phyloP scores from a whole-genome alignment of 768 basidiomycete genomes.

The Boletus barrowsii region DNA sequence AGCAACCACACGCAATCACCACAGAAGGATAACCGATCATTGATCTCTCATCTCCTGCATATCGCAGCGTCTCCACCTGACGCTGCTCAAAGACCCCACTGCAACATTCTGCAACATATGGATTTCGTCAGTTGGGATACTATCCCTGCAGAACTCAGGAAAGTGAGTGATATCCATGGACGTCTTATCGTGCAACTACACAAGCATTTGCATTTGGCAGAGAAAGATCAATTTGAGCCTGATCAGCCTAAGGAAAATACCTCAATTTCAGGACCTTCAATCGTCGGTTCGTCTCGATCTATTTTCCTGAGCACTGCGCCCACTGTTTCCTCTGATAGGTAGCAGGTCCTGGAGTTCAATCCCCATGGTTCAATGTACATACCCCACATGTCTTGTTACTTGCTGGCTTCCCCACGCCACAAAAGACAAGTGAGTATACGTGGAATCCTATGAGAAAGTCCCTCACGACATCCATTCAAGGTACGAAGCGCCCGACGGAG shows the following conservation, averaged over 20 bases:
- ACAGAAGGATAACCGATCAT: slow-evolving; percentile 28
- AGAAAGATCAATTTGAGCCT: slow-evolving; percentile 57
- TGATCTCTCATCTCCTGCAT: slow-evolving; percentile 54
- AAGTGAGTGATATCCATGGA: slow-evolving; percentile 36
- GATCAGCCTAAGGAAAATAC: slow-evolving; percentile 45
- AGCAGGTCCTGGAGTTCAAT: slow-evolving; percentile 34
- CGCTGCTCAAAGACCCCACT: slow-evolving; percentile 47
- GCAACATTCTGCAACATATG: slow-evolving; percentile 46
- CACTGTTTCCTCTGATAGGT: slow-evolving; percentile 25
- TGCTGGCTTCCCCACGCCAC: slow-evolving; percentile 43
- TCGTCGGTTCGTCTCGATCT: slow-evolving; percentile 38
- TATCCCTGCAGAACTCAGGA: slow-evolving; percentile 57
- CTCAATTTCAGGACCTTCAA: slow-evolving; percentile 51
- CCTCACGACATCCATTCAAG: slow-evolving; percentile 21
- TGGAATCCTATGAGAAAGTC: neutral
- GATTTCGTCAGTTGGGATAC: slow-evolving; percentile 60
- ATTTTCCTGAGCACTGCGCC: neutral
- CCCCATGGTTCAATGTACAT: slow-evolving; percentile 57
- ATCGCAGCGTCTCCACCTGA: slow-evolving; percentile 59
- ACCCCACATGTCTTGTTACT: slow-evolving; percentile 46
- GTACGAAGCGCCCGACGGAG: slow-evolving; percentile 46
- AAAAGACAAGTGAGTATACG: slow-evolving; percentile 29
- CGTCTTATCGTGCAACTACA: neutral
- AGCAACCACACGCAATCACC: slow-evolving; percentile 17
- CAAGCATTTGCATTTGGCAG: slow-evolving; percentile 31